These are phyloP conservation scores for Cinnamomum micranthum DNA, from an alignment of 164 flowering plant species.

Conservation along the genomic window DNA sequence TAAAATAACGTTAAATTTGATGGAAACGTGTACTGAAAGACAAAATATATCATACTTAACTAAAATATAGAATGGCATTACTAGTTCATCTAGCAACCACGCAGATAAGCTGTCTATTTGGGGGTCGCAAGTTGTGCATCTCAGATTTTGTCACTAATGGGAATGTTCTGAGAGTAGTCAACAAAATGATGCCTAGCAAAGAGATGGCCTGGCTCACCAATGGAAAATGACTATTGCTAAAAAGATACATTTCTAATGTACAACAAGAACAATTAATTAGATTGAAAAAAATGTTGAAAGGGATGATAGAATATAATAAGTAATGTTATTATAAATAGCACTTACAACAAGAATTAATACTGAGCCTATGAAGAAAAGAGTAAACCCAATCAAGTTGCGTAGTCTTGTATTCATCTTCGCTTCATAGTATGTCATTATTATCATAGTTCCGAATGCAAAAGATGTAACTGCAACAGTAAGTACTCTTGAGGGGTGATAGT, in stretches of 20 bases:
- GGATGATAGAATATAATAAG: not conserved
- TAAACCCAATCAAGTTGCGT: conserved; percentile 48
- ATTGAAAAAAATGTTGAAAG: not conserved
- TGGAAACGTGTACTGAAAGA: not conserved
- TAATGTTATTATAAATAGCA: not conserved
- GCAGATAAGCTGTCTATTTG: too few relatives aligned
- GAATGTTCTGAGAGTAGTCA: too few relatives aligned
- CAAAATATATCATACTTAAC: conserved; percentile 4
- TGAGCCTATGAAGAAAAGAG: conserved; percentile 53
- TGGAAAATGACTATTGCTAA: too few relatives aligned
- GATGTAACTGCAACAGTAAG: conserved; percentile 41
- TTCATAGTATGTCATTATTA: conserved; percentile 30
- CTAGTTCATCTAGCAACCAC: not conserved
- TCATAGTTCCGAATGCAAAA: conserved; percentile 33
- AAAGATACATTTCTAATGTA: too few relatives aligned
- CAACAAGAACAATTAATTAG: too few relatives aligned
- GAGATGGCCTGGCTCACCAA: too few relatives aligned
- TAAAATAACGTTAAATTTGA: not conserved
- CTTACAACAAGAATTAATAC: conserved; percentile 57
- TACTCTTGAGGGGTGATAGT: conserved; percentile 40
- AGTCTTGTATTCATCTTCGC: conserved; percentile 38
- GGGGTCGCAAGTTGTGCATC: too few relatives aligned
- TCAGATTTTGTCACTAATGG: too few relatives aligned
- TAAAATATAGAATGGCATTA: not conserved
- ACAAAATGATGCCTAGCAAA: too few relatives aligned